phyloP scores from a whole-genome alignment of 1,284 basidiomycete species.

The Peniophora sp. region DNA sequence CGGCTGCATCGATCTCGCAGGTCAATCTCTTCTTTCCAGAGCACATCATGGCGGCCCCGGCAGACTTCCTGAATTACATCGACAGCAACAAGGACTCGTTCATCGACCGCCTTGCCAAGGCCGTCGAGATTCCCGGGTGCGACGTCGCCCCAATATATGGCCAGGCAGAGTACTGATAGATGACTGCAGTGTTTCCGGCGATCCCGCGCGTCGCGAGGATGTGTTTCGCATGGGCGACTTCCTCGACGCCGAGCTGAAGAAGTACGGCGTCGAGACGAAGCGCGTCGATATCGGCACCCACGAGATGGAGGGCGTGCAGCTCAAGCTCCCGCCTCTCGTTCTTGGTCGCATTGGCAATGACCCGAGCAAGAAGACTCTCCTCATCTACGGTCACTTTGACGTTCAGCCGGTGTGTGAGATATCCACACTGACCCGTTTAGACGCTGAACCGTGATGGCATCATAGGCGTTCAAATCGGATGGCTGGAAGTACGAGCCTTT shows the following conservation, averaged over 20 bases:
- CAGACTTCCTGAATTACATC: constrained; percentile 53
- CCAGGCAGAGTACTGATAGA: too few species aligned
- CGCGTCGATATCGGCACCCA: constrained; percentile 78
- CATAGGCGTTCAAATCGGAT: constrained; percentile 67
- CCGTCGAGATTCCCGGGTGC: constrained; percentile 87
- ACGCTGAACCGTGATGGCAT: background rate
- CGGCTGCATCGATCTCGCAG: too few species aligned
- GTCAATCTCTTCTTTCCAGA: too few species aligned
- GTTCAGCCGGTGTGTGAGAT: constrained; percentile 65
- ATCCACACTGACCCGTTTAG: background rate
- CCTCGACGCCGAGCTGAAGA: constrained; percentile 65
- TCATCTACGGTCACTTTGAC: constrained; percentile 89
- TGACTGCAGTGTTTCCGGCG: constrained; percentile 52
- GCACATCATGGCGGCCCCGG: constrained; percentile 29
- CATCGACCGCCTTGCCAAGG: constrained; percentile 70
- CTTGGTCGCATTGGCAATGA: constrained; percentile 82
- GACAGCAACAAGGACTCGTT: constrained; percentile 68
- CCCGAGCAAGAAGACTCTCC: constrained; percentile 83
- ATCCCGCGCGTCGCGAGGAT: constrained; percentile 60
- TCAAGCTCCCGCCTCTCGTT: constrained; percentile 83
- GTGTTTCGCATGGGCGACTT: constrained; percentile 82
- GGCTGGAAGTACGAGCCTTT: constrained; percentile 95
- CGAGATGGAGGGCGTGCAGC: constrained; percentile 68
- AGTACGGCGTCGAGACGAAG: constrained; percentile 70
- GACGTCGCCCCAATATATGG: constrained; percentile 11